Evolutionary conservation across 2,329 filamentous ascomycete species (phyloP).

Genomic region (Verruconis gallopava): DNA sequence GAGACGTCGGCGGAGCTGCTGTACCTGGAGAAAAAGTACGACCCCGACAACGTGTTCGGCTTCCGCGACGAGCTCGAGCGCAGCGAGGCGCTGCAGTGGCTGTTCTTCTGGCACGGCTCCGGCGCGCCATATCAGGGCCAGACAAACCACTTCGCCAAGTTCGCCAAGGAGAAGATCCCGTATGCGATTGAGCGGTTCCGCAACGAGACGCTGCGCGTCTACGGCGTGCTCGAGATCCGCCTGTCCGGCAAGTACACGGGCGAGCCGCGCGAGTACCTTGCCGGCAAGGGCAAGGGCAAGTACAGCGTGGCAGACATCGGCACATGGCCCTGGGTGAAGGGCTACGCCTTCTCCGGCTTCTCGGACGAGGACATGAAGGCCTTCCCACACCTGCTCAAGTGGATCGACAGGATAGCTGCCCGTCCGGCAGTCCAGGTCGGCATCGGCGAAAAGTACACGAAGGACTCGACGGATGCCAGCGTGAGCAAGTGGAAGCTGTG

Average conservation of each 20-base stretch:
- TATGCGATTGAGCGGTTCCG: conserved; percentile 36
- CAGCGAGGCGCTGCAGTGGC: conserved; percentile 44
- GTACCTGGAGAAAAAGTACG: conserved; percentile 34
- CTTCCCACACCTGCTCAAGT: conserved; percentile 40
- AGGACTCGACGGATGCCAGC: conserved; percentile 1
- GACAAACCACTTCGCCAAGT: conserved; percentile 70
- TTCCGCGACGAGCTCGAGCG: conserved; percentile 35
- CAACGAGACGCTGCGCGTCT: conserved; percentile 36
- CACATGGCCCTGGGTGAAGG: conserved; percentile 12
- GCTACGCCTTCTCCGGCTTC: conserved; percentile 31
- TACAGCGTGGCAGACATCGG: conserved; percentile 40
- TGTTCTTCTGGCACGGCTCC: conserved; percentile 42
- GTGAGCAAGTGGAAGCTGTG: conserved; percentile 1
- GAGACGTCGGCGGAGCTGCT: conserved; percentile 20
- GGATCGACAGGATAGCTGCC: conserved; percentile 39
- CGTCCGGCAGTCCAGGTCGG: conserved; percentile 36
- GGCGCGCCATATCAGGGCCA: conserved; percentile 69
- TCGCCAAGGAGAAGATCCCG: conserved; percentile 56
- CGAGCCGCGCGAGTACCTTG: conserved; percentile 40
- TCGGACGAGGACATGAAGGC: conserved; percentile 34
- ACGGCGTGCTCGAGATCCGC: conserved; percentile 41
- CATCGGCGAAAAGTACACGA: conserved; percentile 27
- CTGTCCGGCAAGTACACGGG: conserved; percentile 39
- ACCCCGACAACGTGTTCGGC: conserved; percentile 33
- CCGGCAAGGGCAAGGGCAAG: conserved; percentile 40